A percentile compares a stretch with the other conserved stretches of the same genome.
Evolutionary conservation across 768 basidiomycete species (phyloP).

Genomic region (Piloderma croceum): DNA sequence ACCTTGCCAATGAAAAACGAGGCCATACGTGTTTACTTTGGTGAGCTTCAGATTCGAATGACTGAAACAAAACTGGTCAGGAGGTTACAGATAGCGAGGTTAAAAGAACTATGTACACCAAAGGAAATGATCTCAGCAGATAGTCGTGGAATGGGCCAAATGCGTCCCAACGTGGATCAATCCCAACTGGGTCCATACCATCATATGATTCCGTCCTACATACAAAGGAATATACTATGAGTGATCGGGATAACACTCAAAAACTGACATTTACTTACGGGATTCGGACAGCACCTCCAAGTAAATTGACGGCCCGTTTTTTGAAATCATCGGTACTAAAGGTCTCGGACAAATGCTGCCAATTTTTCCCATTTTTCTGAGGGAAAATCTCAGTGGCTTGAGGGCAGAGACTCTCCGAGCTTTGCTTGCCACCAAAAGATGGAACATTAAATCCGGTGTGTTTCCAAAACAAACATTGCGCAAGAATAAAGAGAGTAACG

Average conservation of each 20-base stretch:
- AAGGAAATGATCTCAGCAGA: constrained; percentile 48
- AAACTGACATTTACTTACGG: constrained; percentile 15
- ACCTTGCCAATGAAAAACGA: constrained; percentile 60
- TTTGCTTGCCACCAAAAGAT: too few species aligned
- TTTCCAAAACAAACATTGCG: too few species aligned
- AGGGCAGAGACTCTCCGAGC: constrained; percentile 22
- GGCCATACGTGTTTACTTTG: constrained; percentile 55
- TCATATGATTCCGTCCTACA: constrained; percentile 52
- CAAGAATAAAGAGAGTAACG: too few species aligned
- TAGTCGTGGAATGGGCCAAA: constrained; percentile 38
- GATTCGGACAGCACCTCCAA: constrained; percentile 41
- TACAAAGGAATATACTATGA: constrained; percentile 3
- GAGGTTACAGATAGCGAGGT: not conserved
- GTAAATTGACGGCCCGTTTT: constrained; percentile 37
- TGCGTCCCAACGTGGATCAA: constrained; percentile 43
- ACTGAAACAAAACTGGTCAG: constrained; percentile 24
- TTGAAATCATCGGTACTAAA: constrained; percentile 35
- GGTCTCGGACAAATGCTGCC: constrained; percentile 26
- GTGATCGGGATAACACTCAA: constrained; percentile 9
- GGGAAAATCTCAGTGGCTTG: constrained; percentile 38
- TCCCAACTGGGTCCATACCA: constrained; percentile 40
- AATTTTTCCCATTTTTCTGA: constrained; percentile 32
- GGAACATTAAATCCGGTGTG: too few species aligned
- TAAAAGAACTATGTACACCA: constrained; percentile 38
- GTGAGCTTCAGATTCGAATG: constrained; percentile 46